Conservation (phyloP, 257 asterid species). For the Catharanthus roseus region DNA sequence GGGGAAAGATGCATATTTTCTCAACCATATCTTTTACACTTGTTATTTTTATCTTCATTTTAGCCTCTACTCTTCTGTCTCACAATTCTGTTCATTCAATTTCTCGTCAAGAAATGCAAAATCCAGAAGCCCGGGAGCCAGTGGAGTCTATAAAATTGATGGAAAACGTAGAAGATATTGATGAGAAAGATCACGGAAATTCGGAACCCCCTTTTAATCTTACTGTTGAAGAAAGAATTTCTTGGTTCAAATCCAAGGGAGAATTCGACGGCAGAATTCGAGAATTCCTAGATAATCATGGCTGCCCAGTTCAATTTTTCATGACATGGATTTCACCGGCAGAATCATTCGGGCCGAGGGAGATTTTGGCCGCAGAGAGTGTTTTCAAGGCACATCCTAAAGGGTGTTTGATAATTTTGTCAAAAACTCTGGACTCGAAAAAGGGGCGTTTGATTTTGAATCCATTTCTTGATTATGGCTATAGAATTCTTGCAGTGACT, state of each 20-base stretch:
- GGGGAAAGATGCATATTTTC: constrained; percentile 11
- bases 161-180: constrained; percentile 4
- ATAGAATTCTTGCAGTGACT: constrained; percentile 28
- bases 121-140: neutral
- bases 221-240: constrained; percentile 14
- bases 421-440: constrained; percentile 47
- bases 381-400: constrained; percentile 46
- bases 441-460: constrained; percentile 28
- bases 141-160: neutral
- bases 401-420: constrained; percentile 50
- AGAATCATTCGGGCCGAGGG: constrained; percentile 31
- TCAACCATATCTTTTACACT: constrained; percentile 6
- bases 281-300: neutral
- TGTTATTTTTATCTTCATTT: constrained; percentile 3
- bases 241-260: constrained; percentile 16
- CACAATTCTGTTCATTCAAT: constrained; percentile 4
- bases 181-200: constrained; percentile 1
- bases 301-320: constrained; percentile 24
- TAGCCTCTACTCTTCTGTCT: constrained; percentile 4
- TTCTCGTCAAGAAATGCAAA: neutral
- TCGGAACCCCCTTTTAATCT: constrained; percentile 13
- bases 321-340: constrained; percentile 28
- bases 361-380: constrained; percentile 44
- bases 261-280: constrained; percentile 16
- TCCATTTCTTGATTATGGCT: constrained; percentile 44